phyloP scores from a whole-genome alignment of 106 monocot genomes.

The Platanthera guangdongensis region DNA sequence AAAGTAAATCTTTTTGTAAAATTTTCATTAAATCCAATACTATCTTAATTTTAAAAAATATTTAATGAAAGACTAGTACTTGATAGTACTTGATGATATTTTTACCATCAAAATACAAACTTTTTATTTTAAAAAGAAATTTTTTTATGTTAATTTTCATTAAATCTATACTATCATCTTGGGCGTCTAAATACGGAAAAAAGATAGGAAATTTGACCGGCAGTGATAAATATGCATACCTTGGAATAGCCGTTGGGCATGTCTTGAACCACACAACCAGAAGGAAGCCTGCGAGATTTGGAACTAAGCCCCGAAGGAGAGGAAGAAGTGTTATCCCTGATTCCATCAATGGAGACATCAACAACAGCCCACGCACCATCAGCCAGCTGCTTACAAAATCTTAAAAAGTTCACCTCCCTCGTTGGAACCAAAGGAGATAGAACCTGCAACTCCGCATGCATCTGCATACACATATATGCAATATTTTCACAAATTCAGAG shows the following conservation, averaged over 20 bases:
- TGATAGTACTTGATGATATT: too few species aligned
- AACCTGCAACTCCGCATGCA: conserved; percentile 85
- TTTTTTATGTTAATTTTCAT: too few species aligned
- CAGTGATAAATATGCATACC: conserved; percentile 18
- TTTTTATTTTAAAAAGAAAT: too few species aligned
- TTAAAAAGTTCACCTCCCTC: conserved; percentile 54
- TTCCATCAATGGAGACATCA: conserved; percentile 59
- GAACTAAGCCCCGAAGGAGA: background rate
- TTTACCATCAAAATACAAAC: too few species aligned
- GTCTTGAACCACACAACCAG: conserved; percentile 74
- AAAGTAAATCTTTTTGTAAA: too few species aligned
- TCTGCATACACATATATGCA: conserved; percentile 12
- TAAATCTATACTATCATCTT: too few species aligned
- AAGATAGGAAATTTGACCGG: too few species aligned
- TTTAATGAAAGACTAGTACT: too few species aligned
- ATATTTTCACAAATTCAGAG: too few species aligned
- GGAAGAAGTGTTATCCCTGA: conserved; percentile 17
- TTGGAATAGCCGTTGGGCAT: conserved; percentile 81
- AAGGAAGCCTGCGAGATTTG: conserved; percentile 63
- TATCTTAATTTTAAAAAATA: too few species aligned
- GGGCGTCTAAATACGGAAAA: too few species aligned
- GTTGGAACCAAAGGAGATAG: conserved; percentile 73
- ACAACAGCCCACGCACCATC: conserved; percentile 67
- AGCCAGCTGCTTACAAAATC: conserved; percentile 74
- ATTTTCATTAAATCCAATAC: too few species aligned